A percentile compares a stretch with the other conserved stretches of the same genome.
Conservation (phyloP, 139 green algal genomes). For the Volvox reticuliferus region DNA sequence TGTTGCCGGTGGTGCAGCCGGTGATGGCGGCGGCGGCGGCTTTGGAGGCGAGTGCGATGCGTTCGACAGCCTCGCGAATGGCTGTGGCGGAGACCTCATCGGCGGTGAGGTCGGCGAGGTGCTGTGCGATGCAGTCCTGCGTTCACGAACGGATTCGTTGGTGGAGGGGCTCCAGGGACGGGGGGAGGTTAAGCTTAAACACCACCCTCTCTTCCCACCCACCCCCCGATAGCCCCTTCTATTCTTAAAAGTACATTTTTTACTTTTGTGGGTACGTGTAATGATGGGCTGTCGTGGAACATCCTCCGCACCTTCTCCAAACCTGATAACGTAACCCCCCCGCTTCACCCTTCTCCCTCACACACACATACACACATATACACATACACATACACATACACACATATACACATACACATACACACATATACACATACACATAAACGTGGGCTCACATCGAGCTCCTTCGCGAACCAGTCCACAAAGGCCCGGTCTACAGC, state of each 20-base stretch:
- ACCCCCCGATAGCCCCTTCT: no score
- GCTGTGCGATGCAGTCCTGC: slow-evolving; percentile 39
- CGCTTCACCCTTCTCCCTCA: background rate
- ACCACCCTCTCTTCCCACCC: background rate
- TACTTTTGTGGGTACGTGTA: no score
- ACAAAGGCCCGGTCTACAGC: slow-evolving; percentile 35
- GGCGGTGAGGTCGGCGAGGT: slow-evolving; percentile 29
- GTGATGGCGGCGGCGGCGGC: background rate
- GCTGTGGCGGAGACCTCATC: background rate
- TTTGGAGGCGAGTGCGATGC: background rate
- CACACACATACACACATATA: no score
- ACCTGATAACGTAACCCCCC: no score
- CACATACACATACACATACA: no score
- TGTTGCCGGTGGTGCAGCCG: background rate
- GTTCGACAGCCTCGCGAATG: background rate
- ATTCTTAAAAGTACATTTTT: no score
- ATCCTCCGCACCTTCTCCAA: no score
- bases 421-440: no score
- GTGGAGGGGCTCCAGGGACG: no score
- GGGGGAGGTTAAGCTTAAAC: no score
- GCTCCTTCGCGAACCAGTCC: slow-evolving; percentile 40
- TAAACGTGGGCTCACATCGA: background rate
- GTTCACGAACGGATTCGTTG: background rate
- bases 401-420: no score
- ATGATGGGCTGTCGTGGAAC: no score